Evolutionary conservation across 2,329 filamentous ascomycete genomes (phyloP), one percentile per base, ranked within the genome.

Genomic region (Sordariomycetes sp.): DNA sequence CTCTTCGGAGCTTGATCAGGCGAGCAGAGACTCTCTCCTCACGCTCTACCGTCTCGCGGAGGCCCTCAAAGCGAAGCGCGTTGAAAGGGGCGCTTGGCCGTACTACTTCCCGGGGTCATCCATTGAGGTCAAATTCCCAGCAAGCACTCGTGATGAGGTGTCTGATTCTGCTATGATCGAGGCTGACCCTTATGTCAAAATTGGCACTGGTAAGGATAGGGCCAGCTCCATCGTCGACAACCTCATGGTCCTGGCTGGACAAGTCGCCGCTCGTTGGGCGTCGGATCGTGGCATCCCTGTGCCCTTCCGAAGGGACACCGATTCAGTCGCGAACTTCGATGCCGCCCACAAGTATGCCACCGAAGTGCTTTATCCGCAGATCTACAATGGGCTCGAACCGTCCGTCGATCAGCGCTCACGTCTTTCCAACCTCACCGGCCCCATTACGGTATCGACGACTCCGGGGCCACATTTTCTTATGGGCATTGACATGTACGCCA

Each of bases 231-330:
- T 62, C 4, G 60, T 64, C 9, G 43, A 53, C 32, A 59, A 53
- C 30, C 49, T 54, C 25, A 83, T 82, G 79, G 62, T 72, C 24
- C 59, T 80, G 4, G 77, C 75, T 10, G 75, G 74, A 35, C 66
- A 79, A 45, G 58, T 79, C 18, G 75, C 72, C 24, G 77, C 75
- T 15, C 60, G 59, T 20, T 83, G 75, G 73, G 79, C 75, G 46
- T 48, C 62, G 30, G 63, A 66, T 16, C 69, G 76, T 32, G 57
- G 60, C 15, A 70, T 83, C 33, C 69, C 75, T 23, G 61, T 76
- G 19, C 73, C 76, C 7, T 82, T 72, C 53, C 72, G 70, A 37
- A 61, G 61, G 21, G 66, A 75, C 43, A 54, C 59, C 15, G 63
- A 60, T 27, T 61, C 41, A 32, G 49, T 35, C 44, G 50, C 39